Conservation (phyloP, 805 yeast genomes). For the Ogataea paraovalis region DNA sequence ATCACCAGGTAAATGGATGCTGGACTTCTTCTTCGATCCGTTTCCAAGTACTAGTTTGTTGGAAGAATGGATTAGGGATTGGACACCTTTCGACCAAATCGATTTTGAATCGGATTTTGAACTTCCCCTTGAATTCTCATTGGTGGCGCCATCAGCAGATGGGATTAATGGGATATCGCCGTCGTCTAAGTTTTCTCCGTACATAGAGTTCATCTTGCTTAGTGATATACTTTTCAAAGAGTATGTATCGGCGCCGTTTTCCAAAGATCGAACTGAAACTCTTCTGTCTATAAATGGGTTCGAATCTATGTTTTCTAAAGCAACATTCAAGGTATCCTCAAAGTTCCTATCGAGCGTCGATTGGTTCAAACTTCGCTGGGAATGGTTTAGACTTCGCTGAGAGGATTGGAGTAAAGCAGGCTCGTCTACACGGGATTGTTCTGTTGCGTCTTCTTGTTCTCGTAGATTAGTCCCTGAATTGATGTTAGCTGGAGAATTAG, state of each 20-base stretch:
- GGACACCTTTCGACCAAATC: constrained; percentile 31
- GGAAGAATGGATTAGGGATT: constrained; percentile 23
- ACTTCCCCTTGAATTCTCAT: constrained; percentile 13
- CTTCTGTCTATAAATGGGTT: constrained; percentile 25
- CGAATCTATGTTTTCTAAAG: constrained; percentile 49
- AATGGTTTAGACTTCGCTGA: constrained; percentile 27
- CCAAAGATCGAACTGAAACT: constrained; percentile 30
- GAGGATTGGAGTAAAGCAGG: constrained; percentile 5
- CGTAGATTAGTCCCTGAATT: neutral
- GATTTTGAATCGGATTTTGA: constrained; percentile 22
- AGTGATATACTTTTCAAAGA: constrained; percentile 31
- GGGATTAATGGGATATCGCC: constrained; percentile 26
- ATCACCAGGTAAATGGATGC: constrained; percentile 26
- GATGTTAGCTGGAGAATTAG: neutral
- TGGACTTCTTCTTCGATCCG: constrained; percentile 17
- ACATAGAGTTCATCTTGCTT: constrained; percentile 25
- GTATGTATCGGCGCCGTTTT: constrained; percentile 21
- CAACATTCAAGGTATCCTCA: constrained; percentile 63
- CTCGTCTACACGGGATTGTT: neutral
- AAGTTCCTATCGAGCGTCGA: constrained; percentile 54
- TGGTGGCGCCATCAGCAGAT: constrained; percentile 6
- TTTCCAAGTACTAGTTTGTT: constrained; percentile 23
- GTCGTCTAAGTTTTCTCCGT: constrained; percentile 20
- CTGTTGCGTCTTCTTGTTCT: constrained; percentile 5
- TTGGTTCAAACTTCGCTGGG: constrained; percentile 33